Evolutionary conservation across 495 filamentous ascomycete genomes (phyloP), one percentile per base, ranked within the genome.

Genomic region (Sphaerosporella brunnea): DNA sequence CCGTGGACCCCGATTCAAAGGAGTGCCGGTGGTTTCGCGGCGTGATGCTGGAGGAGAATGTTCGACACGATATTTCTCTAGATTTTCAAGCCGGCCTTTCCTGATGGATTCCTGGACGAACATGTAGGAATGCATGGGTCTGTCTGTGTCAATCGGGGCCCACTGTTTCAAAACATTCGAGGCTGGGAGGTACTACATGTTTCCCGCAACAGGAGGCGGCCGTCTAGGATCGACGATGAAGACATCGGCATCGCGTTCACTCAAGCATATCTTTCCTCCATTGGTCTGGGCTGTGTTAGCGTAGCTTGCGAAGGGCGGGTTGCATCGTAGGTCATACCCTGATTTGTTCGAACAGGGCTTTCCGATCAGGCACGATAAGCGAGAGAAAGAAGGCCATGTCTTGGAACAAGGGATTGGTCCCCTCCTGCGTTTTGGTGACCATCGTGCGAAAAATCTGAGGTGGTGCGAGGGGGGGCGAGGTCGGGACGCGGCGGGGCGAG

Each of bases 381-480:
- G 40, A 43, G 13, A 43, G 5, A 19, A 19, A 43, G 24, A 43
- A 43, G 7, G 13, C 26, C 20, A 43, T 7, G 23, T 43, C 40
- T 2, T 43, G 40, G 20, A 43, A 43, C 7, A 43, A 18, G 2
- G 13, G 20, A 13, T 2, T 43, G 24, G 24, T 43, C 1, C 40
- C 40, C 24, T 43, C 40, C 18, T 43, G 40, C 19, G 40, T 43
- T 43, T 25, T 43, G 7, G 24, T 26, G 23, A 43, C 40, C 40
- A 43, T 43, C 2, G 40, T 15, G 35, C 4, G 28, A n/a, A n/a
- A n/a, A n/a, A n/a, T n/a, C n/a, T n/a, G n/a, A 32, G 28, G 28
- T 32, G 28, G 5, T 32, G 28, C 13, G 28, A 32, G 13, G 28
- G 13, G 13, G 7, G 28, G 28, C 7, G 28, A 5, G 28, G 28